Evolutionary conservation across 1,284 basidiomycete genomes (phyloP).

Genomic region (Phaffia rhodozyma): DNA sequence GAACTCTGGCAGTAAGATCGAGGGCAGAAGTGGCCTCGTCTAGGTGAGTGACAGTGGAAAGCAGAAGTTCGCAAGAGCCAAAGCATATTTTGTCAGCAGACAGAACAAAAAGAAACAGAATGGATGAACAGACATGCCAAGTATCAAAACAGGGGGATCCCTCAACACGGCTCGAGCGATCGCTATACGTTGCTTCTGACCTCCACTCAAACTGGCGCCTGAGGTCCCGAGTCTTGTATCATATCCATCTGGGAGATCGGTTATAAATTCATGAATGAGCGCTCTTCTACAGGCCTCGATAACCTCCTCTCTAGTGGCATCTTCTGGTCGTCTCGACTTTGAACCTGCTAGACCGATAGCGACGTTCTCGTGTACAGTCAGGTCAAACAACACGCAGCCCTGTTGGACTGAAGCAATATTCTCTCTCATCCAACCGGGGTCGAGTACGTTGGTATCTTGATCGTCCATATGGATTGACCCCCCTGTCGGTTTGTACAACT

Average conservation of each 20-base stretch:
- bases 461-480: conserved; percentile 70
- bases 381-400: conserved; percentile 65
- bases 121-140: conserved; percentile 48
- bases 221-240: conserved; percentile 66
- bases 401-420: conserved; percentile 71
- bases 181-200: conserved; percentile 84
- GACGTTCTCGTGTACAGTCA: conserved; percentile 78
- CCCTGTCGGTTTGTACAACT: conserved; percentile 54
- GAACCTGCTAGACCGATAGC: conserved; percentile 54
- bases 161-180: conserved; percentile 79
- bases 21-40: conserved; percentile 95
- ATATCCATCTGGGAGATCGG: conserved; percentile 72
- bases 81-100: background rate
- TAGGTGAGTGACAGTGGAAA: conserved; percentile 28
- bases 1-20: conserved; percentile 72
- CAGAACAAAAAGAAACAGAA: background rate
- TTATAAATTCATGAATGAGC: conserved; percentile 76
- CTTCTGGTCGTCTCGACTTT: conserved; percentile 27
- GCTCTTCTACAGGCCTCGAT: conserved; percentile 71
- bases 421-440: conserved; percentile 55
- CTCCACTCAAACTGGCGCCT: conserved; percentile 73
- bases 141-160: conserved; percentile 78
- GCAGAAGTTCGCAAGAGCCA: background rate
- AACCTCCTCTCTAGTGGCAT: conserved; percentile 57
- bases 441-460: conserved; percentile 61